Percentiles rank a stretch among this genome's conserved stretches.
Evolutionary conservation across 805 yeast species (phyloP).

Genomic region (Teunomyces barrocoloradensis): DNA sequence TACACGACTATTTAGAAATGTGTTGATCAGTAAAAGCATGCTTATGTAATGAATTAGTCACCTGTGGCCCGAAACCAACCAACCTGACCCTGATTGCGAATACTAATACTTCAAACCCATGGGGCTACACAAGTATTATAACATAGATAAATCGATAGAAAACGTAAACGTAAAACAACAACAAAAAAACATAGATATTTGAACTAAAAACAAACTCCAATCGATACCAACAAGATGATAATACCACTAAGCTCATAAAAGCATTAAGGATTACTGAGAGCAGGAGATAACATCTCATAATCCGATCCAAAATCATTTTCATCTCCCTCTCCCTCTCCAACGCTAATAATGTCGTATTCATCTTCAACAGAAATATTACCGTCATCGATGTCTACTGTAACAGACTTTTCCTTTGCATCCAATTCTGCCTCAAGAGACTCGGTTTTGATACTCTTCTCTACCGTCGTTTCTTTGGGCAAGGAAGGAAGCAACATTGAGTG

Average conservation of each 20-base stretch:
- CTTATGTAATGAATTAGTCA: background rate
- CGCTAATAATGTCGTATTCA: conserved; percentile 35
- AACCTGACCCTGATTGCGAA: background rate
- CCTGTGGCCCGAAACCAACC: background rate
- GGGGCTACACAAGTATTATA: too few species aligned
- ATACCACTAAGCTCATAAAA: too few species aligned
- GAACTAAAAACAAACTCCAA: too few species aligned
- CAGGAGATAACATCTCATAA: conserved; percentile 30
- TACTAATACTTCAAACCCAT: too few species aligned
- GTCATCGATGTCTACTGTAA: background rate
- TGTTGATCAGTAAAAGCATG: background rate
- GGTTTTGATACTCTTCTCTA: conserved; percentile 13
- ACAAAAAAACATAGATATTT: too few species aligned
- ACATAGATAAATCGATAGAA: too few species aligned
- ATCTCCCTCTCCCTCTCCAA: conserved; percentile 29
- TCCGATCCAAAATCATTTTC: conserved; percentile 29
- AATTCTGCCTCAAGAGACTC: conserved; percentile 22
- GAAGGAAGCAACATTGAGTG: conserved; percentile 31
- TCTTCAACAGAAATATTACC: conserved; percentile 13
- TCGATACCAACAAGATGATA: too few species aligned
- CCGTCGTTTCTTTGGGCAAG: conserved; percentile 26
- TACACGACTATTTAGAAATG: conserved; percentile 4
- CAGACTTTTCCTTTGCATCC: conserved; percentile 5
- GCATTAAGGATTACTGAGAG: conserved; percentile 1
- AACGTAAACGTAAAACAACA: too few species aligned